Percentiles rank a stretch among this genome's conserved stretches.
Evolutionary conservation across 2,329 filamentous ascomycete species (phyloP).

Genomic region (Seiridium cupressi): DNA sequence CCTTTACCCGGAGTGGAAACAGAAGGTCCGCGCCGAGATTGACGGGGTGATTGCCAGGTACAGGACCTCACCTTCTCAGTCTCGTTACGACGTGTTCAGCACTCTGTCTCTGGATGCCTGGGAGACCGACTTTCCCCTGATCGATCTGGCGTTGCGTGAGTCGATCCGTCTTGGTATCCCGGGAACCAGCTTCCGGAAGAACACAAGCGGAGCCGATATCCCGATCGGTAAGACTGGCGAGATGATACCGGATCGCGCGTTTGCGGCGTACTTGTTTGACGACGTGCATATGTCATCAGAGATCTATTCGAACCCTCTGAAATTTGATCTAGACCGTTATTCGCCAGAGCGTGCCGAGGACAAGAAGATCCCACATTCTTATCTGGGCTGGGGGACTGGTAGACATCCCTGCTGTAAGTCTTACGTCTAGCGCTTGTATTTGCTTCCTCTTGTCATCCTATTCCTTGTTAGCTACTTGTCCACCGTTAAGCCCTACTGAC

Average conservation of each 20-base stretch:
- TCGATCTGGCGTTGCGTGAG: conserved; percentile 52
- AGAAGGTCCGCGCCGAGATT: conserved; percentile 44
- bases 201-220: conserved; percentile 42
- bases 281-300: conserved; percentile 41
- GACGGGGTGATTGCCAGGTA: conserved; percentile 41
- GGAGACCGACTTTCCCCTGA: conserved; percentile 51
- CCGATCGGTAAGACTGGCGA: conserved; percentile 41
- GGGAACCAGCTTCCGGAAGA: conserved; percentile 51
- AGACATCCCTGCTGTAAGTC: conserved; percentile 36
- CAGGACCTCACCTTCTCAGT: conserved; percentile 27
- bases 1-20: conserved; percentile 43
- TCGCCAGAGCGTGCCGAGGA: conserved; percentile 42
- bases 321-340: conserved; percentile 45
- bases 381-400: conserved; percentile 22
- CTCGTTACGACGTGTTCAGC: conserved; percentile 34
- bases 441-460: conserved; percentile 7
- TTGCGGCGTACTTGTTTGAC: conserved; percentile 42
- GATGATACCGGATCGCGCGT: conserved; percentile 47
- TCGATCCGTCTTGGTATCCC: conserved; percentile 48
- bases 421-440: conserved; percentile 2
- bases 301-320: conserved; percentile 37
- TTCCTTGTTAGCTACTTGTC: no score
- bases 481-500: neutral
- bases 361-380: conserved; percentile 19
- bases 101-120: conserved; percentile 49